These are phyloP conservation scores for Candida germanica DNA, from an alignment of 805 yeast species.

Conservation along the genomic window DNA sequence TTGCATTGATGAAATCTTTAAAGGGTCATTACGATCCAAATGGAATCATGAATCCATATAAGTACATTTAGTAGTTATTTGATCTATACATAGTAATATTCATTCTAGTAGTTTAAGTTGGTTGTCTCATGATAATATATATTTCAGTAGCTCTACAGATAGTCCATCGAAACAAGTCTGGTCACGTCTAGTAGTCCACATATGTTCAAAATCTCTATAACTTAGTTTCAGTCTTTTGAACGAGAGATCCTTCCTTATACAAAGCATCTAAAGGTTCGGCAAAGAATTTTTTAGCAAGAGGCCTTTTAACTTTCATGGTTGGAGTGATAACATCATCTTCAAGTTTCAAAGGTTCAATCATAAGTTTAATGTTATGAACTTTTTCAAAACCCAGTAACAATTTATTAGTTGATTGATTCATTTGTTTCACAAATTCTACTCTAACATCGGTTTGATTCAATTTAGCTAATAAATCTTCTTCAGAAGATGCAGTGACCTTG, in stretches of 20 bases:
- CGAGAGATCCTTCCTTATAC: constrained; percentile 32
- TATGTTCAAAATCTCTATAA: no score
- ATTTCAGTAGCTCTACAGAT: no score
- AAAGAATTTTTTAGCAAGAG: constrained; percentile 27
- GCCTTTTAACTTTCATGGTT: constrained; percentile 51
- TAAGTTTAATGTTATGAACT: constrained; percentile 51
- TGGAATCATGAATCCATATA: constrained; percentile 90
- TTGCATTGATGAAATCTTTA: constrained; percentile 70
- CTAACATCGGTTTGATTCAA: constrained; percentile 34
- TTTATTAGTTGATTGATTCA: constrained; percentile 34
- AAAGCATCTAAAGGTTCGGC: constrained; percentile 20
- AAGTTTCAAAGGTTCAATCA: constrained; percentile 58
- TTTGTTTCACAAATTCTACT: constrained; percentile 27
- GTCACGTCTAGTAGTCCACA: neutral
- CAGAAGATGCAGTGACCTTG: constrained; percentile 14
- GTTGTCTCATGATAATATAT: no score
- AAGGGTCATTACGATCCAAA: constrained; percentile 88
- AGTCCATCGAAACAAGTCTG: neutral
- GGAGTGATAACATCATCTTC: constrained; percentile 67
- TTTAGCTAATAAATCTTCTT: constrained; percentile 23
- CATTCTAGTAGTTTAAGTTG: no score
- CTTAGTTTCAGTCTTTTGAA: constrained; percentile 16
- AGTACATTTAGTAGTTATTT: constrained; percentile 75
- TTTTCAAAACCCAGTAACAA: constrained; percentile 61
- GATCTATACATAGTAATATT: no score